phyloP scores from a whole-genome alignment of 2,329 filamentous ascomycete genomes.

The Ophidiomyces ophidiicola region DNA sequence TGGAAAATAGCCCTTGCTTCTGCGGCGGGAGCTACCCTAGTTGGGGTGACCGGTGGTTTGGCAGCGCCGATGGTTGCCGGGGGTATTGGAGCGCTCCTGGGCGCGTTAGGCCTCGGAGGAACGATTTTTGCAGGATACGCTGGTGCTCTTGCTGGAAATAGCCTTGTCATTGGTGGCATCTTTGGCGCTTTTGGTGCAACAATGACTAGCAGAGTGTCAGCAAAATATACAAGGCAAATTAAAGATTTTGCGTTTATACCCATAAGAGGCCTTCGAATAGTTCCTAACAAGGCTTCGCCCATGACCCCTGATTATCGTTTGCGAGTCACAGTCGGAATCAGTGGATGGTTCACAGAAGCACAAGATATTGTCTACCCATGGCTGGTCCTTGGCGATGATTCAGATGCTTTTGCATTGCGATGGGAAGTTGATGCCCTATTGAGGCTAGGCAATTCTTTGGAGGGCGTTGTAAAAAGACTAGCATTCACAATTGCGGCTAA shows the following conservation, averaged over 20 bases:
- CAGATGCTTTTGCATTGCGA: slow-evolving; percentile 69
- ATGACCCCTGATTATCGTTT: slow-evolving; percentile 50
- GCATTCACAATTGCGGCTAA: slow-evolving; percentile 66
- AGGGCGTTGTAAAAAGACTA: slow-evolving; percentile 61
- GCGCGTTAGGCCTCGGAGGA: slow-evolving; percentile 61
- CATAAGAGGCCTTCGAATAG: slow-evolving; percentile 41
- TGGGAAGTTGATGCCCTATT: slow-evolving; percentile 71
- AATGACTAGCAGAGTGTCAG: slow-evolving; percentile 76
- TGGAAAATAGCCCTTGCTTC: slow-evolving; percentile 80
- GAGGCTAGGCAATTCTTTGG: slow-evolving; percentile 66
- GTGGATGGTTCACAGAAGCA: slow-evolving; percentile 64
- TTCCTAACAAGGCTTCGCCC: slow-evolving; percentile 32
- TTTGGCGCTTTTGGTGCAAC: slow-evolving; percentile 85
- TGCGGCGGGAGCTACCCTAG: slow-evolving; percentile 74
- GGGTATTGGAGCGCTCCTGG: slow-evolving; percentile 66
- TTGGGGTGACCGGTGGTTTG: slow-evolving; percentile 69
- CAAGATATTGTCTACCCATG: slow-evolving; percentile 66
- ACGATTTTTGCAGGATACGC: slow-evolving; percentile 66
- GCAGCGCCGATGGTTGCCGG: slow-evolving; percentile 65
- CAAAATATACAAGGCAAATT: slow-evolving; percentile 73
- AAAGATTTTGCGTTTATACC: slow-evolving; percentile 81
- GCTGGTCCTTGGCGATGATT: slow-evolving; percentile 58
- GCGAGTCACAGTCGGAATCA: slow-evolving; percentile 69
- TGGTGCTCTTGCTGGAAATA: slow-evolving; percentile 66
- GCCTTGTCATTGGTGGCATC: slow-evolving; percentile 65